A percentile compares a stretch with the other conserved stretches of the same genome.
Conservation (phyloP, 306 rosid genomes). For the Fagus sylvatica region DNA sequence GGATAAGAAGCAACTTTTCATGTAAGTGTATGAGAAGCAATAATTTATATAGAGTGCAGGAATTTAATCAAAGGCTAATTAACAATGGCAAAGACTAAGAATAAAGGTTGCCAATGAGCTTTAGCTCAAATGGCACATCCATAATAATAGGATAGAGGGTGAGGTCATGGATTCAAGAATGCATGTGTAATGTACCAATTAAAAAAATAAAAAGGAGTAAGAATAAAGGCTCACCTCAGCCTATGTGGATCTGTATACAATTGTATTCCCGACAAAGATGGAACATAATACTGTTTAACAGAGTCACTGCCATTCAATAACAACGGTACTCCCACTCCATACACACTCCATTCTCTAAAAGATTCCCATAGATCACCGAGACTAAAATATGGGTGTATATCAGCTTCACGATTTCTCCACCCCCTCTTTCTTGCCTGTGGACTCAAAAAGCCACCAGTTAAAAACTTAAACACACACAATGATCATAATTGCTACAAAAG, state of each 20-base stretch:
- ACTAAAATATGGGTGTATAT: constrained; percentile 28
- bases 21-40: not conserved
- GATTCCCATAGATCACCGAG: constrained; percentile 61
- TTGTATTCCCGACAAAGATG: constrained; percentile 58
- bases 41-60: not conserved
- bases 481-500: not conserved
- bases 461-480: constrained; percentile 17
- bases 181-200: too few relatives aligned
- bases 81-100: not conserved
- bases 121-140: too few relatives aligned
- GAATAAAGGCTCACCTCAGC: constrained; percentile 31
- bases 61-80: not conserved
- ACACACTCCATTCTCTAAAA: constrained; percentile 57
- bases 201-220: not conserved
- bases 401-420: constrained; percentile 19
- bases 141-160: not conserved
- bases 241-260: constrained; percentile 37
- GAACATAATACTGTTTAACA: constrained; percentile 49
- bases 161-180: not conserved
- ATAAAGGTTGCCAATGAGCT: not conserved
- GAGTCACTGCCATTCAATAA: constrained; percentile 31
- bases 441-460: constrained; percentile 28
- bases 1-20: too few relatives aligned
- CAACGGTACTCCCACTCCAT: constrained; percentile 56
- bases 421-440: constrained; percentile 34